Evolutionary conservation across 1,284 basidiomycete species (phyloP), one percentile per base, ranked within the genome.

Genomic region (Caloboletus firmus): DNA sequence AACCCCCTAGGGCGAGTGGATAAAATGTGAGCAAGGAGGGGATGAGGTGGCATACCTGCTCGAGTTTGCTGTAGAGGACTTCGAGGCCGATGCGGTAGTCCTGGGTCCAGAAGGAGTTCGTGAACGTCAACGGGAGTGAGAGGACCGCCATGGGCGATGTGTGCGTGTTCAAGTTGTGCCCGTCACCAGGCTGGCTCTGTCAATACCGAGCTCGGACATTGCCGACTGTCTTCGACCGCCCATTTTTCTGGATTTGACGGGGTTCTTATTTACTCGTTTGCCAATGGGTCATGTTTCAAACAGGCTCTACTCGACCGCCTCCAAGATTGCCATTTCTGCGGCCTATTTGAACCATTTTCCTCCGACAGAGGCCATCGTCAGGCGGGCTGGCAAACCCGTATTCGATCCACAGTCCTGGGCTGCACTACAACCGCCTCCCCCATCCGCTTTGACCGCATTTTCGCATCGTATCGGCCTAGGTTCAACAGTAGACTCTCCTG

Each of bases 71-170:
- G 68, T 85, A 92, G 22, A 94, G 72, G 20, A 89, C 82, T 60
- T 94, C 85, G 26, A 95, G 79, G 32, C 93, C 93, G 54, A 76
- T 82, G 37, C 91, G 79, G 68, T 93, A 93, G 74, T 94, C 91
- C 68, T 91, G 86, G 10, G 92, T 83, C 93, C 93, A 95, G 77
- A 95, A 95, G 35, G 91, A 93, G 72, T 95, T 95, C 59, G 81
- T 83, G 71, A 95, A 95, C 20, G 82, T 83, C 59, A 91, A 78
- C 30, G 93, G 93, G 63, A 95, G 82, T 36, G 91, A 90, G 59
- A 95, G 75, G 59, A 91, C 88, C 60, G 91, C 88, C 91, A 93
- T 93, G 61, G 45, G 24, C 45, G 45, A 24, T 26, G 41, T 35
- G 54, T 62, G 49, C 35, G 56, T 45, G 64, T 47, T 45, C 82